Evolutionary conservation across 306 rosid genomes (phyloP), one percentile per base, ranked within the genome.

Genomic region (Alnus rubra): DNA sequence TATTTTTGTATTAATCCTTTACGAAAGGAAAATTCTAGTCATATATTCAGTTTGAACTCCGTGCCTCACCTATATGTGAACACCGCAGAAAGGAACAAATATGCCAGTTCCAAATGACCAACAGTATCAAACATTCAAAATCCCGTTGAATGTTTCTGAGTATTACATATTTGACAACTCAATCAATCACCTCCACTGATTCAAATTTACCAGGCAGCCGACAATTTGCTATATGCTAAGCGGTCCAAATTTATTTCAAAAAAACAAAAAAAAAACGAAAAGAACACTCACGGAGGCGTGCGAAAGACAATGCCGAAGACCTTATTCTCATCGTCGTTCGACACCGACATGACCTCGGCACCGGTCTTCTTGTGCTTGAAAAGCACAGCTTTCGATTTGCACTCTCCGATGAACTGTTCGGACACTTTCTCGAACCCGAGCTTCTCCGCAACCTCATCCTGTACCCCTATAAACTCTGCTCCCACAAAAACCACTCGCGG

Each of bases 241-340:
- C 28, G 28, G 28, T 23, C 28, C 28, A 23, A 23, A 23, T 23
- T 23, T 23, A 23, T 23, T 23, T 23, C 28, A 23, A 23, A 23
- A 23, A 23, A 75, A 44, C 15, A 28, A 54, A 59, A 63, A n/a
- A 5, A 31, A 19, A 37, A 42, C 8, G 45, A 42, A 28, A 69
- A 19, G 15, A 64, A 12, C 18, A 89, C 91, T 89, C 69, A 94
- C 97, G 99, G 98, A 4, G 99, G 99, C 55, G 99, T 96, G 59
- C 99, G 93, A 78, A 96, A 89, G 75, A 96, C 98, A 64, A 96
- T 86, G 73, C 98, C 99, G 48, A 96, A 96, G 45, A 96, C 99
- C 90, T 96, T 96, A 82, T 96, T 93, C 88, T 96, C 99, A 55
- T 96, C 99, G 48, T 91, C 82, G 79, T 96, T 96, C 19, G 92